Evolutionary conservation across 2,329 filamentous ascomycete species (phyloP).

Genomic region (Colletotrichum orchidophilum): DNA sequence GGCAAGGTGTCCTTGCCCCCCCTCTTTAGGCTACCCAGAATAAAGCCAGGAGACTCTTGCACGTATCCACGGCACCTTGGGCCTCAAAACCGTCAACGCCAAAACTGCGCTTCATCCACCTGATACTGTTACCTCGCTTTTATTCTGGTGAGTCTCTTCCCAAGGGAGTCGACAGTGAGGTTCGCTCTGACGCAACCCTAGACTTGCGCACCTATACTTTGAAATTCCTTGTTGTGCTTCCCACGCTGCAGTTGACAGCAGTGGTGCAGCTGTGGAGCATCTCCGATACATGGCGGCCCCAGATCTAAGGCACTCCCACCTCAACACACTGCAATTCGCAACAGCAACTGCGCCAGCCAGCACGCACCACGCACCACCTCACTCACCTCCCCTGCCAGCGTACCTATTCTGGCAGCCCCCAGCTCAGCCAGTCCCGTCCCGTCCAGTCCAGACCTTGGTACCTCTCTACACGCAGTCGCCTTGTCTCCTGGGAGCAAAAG

Average conservation of each 20-base stretch:
- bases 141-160: too few species aligned
- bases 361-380: slow-evolving; percentile 8
- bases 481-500: slow-evolving; percentile 29
- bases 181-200: slow-evolving; percentile 13
- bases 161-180: too few species aligned
- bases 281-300: slow-evolving; percentile 3
- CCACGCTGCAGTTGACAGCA: background rate
- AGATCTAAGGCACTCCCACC: slow-evolving; percentile 16
- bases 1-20: too few species aligned
- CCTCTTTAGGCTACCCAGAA: too few species aligned
- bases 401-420: background rate
- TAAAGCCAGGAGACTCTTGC: too few species aligned
- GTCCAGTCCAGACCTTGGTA: background rate
- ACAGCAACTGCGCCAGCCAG: background rate
- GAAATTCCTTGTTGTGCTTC: background rate
- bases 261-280: slow-evolving; percentile 9
- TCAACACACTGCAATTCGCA: background rate
- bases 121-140: too few species aligned
- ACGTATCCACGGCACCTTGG: too few species aligned
- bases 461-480: background rate
- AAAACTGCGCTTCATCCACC: too few species aligned
- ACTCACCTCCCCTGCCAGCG: background rate
- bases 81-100: too few species aligned
- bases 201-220: background rate
- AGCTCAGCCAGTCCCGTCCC: slow-evolving; percentile 6